These are phyloP conservation scores for Macadamia tetraphylla DNA, from an alignment of 164 flowering plant species.

Conservation along the genomic window DNA sequence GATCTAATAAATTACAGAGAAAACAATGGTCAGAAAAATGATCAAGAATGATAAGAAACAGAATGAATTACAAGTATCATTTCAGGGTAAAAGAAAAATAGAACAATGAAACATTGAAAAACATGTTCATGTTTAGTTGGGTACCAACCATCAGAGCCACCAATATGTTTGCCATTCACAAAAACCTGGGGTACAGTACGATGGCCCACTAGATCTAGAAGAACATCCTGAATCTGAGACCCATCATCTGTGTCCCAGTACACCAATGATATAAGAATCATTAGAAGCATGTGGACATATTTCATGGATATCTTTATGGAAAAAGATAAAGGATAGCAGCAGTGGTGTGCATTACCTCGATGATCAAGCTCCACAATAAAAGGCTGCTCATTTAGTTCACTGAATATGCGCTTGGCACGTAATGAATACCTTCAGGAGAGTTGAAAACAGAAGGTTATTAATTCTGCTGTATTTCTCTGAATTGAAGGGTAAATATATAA, in stretches of 20 bases:
- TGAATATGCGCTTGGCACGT: conserved; percentile 69
- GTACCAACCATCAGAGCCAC: conserved; percentile 85
- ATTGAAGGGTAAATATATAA: background rate
- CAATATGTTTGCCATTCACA: conserved; percentile 90
- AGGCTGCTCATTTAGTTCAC: conserved; percentile 65
- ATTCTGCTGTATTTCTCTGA: background rate
- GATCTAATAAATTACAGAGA: conserved; percentile 42
- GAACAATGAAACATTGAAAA: background rate
- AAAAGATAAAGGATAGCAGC: background rate
- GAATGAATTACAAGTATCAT: background rate
- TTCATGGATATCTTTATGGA: background rate
- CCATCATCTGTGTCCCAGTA: conserved; percentile 67
- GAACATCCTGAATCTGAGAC: conserved; percentile 61
- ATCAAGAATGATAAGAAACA: background rate
- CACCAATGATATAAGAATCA: background rate
- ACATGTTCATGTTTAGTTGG: background rate
- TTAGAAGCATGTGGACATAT: background rate
- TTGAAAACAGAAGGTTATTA: background rate
- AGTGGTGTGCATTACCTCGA: conserved; percentile 49
- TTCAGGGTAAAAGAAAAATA: background rate
- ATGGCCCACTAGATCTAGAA: conserved; percentile 74
- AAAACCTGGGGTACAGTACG: conserved; percentile 93
- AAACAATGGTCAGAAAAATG: background rate
- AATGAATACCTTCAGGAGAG: conserved; percentile 49
- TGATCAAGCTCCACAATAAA: conserved; percentile 88